Base-by-base conservation (phyloP, 441 rosid species). In the Populus trichocarpa region DNA sequence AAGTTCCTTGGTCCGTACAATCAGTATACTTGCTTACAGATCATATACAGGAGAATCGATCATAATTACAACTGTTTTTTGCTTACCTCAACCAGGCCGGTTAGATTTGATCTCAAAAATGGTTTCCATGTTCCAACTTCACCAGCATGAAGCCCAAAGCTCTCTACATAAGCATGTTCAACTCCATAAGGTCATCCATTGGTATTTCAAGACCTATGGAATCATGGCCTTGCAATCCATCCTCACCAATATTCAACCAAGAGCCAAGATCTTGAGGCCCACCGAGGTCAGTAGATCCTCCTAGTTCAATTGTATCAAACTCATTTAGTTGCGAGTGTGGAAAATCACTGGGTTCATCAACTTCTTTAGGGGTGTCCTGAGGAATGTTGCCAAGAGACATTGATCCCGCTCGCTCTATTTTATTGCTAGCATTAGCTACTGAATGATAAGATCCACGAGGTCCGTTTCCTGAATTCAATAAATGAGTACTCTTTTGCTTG, bases 131-230 rank as follows among this genome's bases (percentile, higher is more conserved):
- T 59, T 40, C 70, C 23, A 23, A 8, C 32, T 50, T 65, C 70
- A 6, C 30, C 77, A 72, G 38, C 53, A 32, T 57, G 59, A 22
- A n/a, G 53, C 2, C 25, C n/a, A 70, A 23, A 32, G 32, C 46
- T 23, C 40, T 40, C 33, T 75, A 83, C 75, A 81, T 59, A 5
- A 85, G 74, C 86, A 87, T 82, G 26, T 80, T 82, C 82, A 90
- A 77, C 32, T 86, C 88, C 2, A 88, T 78, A 36, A 96, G 93
- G 81, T 94, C 98, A 79, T 96, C 98, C 98, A 93, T 93, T 12
- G 99, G 98, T 83, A 92, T 92, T 71, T 89, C 90, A 59, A 94
- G 92, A 77, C 98, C 98, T 12, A 85, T 82, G 1, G 90, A 78
- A 79, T 90, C 96, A 70, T 85, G 85, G 70, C 87, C 99, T 75